A percentile compares a stretch with the other conserved stretches of the same genome.
Evolutionary conservation across 805 yeast genomes (phyloP).

Genomic region (Kuraishia ogatae): DNA sequence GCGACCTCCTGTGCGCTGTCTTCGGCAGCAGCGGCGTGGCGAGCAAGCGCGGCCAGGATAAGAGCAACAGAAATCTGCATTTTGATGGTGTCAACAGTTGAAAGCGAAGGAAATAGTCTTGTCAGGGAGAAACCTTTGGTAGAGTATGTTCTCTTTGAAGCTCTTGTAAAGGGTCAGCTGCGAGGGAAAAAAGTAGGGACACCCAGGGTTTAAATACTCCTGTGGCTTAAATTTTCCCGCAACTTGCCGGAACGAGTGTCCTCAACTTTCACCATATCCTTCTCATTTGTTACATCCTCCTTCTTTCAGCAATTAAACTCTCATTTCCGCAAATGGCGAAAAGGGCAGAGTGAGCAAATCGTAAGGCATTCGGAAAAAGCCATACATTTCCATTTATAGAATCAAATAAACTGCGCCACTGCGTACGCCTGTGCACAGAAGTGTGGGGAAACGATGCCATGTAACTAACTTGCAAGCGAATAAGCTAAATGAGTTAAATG

Average conservation of each 20-base stretch:
- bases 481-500: too few species aligned
- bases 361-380: neutral
- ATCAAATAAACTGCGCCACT: neutral
- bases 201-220: neutral
- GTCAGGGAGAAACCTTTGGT: neutral
- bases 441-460: neutral
- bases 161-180: neutral
- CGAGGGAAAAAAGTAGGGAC: neutral
- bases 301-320: neutral
- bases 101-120: neutral
- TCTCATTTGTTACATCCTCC: neutral
- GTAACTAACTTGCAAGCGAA: neutral
- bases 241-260: neutral
- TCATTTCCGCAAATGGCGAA: neutral
- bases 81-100: constrained; percentile 1
- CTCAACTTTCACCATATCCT: neutral
- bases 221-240: neutral
- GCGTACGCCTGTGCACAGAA: neutral
- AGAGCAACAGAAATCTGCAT: constrained; percentile 16
- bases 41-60: constrained; percentile 13
- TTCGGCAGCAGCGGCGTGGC: constrained; percentile 12
- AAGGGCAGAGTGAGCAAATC: neutral
- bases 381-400: neutral
- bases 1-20: constrained; percentile 10
- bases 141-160: neutral